Evolutionary conservation across 192 early-diverging fungal genomes (phyloP).

Genomic region (Dissophora ornata): DNA sequence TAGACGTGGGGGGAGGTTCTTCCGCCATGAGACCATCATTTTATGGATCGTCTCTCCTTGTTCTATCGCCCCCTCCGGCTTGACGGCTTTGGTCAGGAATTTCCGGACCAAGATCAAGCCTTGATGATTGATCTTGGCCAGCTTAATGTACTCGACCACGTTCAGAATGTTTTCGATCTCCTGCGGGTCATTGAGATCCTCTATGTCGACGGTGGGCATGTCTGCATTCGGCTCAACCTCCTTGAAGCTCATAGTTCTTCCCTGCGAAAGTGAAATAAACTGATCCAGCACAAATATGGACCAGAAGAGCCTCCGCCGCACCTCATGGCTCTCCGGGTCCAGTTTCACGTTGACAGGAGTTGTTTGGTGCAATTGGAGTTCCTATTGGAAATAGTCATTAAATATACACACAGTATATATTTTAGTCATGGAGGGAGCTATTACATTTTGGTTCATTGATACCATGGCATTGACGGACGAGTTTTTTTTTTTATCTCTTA

Average conservation of each 20-base stretch:
- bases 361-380: conserved; percentile 42
- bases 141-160: conserved; percentile 36
- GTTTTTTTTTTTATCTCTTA: not conserved
- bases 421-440: no score
- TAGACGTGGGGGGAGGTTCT: conserved; percentile 46
- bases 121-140: conserved; percentile 41
- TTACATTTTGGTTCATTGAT: no score
- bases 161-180: conserved; percentile 46
- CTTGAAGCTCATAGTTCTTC: conserved; percentile 34
- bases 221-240: conserved; percentile 46
- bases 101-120: conserved; percentile 35
- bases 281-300: conserved; percentile 37
- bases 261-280: conserved; percentile 39
- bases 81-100: conserved; percentile 32
- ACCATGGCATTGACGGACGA: not conserved
- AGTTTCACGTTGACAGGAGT: conserved; percentile 40
- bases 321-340: conserved; percentile 42
- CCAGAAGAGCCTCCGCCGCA: conserved; percentile 41
- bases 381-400: conserved; percentile 4
- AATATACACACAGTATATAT: no score
- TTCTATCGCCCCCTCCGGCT: conserved; percentile 39
- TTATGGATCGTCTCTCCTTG: conserved; percentile 28
- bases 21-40: conserved; percentile 33
- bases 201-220: conserved; percentile 22
- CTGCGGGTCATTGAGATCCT: conserved; percentile 31